phyloP scores from a whole-genome alignment of 129 eudicot species.

The Glebionis coronaria region DNA sequence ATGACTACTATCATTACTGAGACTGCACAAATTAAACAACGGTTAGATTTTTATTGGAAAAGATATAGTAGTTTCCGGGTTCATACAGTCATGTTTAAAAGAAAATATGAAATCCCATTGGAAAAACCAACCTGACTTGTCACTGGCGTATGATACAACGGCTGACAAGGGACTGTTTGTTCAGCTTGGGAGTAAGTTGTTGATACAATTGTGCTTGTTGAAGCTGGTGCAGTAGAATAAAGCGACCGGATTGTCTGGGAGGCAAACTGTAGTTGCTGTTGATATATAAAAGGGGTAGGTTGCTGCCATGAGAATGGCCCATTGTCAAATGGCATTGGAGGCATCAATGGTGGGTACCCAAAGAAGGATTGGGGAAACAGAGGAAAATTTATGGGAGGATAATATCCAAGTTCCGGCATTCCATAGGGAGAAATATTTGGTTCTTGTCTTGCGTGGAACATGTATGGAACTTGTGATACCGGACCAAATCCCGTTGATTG shows the following conservation, averaged over 20 bases:
- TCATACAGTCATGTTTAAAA: no score
- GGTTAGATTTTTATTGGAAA: no score
- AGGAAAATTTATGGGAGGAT: slow-evolving; percentile 5
- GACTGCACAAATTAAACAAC: slow-evolving; percentile 42
- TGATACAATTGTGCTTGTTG: not conserved
- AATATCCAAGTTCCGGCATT: slow-evolving; percentile 10
- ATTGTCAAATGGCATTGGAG: not conserved
- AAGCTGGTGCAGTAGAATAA: slow-evolving; percentile 9
- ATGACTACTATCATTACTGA: slow-evolving; percentile 63
- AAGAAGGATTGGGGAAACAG: slow-evolving; percentile 2
- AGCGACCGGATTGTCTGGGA: not conserved
- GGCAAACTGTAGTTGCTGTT: slow-evolving; percentile 14
- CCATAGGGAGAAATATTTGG: slow-evolving; percentile 11
- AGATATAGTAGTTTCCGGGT: no score
- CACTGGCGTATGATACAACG: slow-evolving; percentile 11
- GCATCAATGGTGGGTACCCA: slow-evolving; percentile 19
- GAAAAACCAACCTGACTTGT: slow-evolving; percentile 19
- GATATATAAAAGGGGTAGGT: slow-evolving; percentile 12
- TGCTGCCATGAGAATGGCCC: slow-evolving; percentile 4
- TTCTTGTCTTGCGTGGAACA: not conserved
- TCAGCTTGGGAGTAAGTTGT: slow-evolving; percentile 13
- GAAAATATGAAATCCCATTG: not conserved
- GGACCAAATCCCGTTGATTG: slow-evolving; percentile 10
- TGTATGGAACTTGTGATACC: slow-evolving; percentile 4
- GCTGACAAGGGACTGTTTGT: slow-evolving; percentile 4